Base-by-base conservation (phyloP, 306 rosid species). In the Quercus parvula region DNA sequence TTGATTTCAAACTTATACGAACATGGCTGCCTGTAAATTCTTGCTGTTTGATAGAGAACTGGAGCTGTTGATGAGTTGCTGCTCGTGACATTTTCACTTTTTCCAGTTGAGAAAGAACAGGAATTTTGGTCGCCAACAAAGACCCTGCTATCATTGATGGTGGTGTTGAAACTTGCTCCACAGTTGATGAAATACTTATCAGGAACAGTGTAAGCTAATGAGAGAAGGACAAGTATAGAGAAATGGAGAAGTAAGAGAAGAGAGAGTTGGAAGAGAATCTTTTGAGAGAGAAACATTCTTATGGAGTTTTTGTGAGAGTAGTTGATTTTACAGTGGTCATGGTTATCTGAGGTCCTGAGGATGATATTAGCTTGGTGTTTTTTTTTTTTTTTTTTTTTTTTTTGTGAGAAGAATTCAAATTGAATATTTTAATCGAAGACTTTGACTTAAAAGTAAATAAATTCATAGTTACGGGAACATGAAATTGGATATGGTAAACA, bases 171-270 rank as follows among this genome's bases (percentile, higher is more conserved):
- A 1, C 51, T 33, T 0, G 91, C 85, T 0, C 91, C 95, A 31
- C 92, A 85, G 9, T 78, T 91, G 75, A 87, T 73, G 52, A 85
- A 87, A 76, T 87, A 84, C 63, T 57, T 75, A 0, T n/a, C 25
- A 1, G 78, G 87, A 1, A 0, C 0, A 22, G 2, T 6, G 54
- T 77, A 79, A 4, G 83, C 81, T 6, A 69, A 85, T 69, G 84
- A 86, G 55, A 76, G 58, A 1, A 72, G 88, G 66, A 86, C 80
- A 74, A 87, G 74, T 63, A 27, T 75, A 20, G 46, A 69, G 28
- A 78, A 77, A 56, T 31, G 73, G 20, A 66, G 72, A 67, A 17
- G 22, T 7, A 67, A 35, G 51, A 56, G 14, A 14, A 4, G 1
- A 46, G 12, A 46, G 52, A 46, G 52, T 46, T 46, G 62, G 44